These are phyloP conservation scores for Thalassia testudinum DNA, from an alignment of 116 monocot genomes.

Conservation along the genomic window DNA sequence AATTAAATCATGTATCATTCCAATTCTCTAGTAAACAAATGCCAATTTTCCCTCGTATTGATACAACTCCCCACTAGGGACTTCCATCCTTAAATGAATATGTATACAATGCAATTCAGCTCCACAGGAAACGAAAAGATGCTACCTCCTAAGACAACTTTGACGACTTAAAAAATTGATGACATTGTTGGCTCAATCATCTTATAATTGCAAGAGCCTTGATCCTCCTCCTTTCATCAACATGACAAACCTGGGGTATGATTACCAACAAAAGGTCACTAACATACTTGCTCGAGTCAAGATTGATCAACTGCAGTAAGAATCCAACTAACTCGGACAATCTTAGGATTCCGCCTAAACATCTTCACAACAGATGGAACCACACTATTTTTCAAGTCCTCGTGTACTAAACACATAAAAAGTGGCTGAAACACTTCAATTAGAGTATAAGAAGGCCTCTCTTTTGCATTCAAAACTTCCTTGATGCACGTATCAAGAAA, in stretches of 20 bases:
- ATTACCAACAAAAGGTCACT: constrained; percentile 63
- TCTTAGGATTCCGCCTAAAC: constrained; percentile 90
- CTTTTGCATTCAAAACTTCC: constrained; percentile 71
- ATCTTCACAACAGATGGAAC: constrained; percentile 71
- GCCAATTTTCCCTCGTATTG: constrained; percentile 85
- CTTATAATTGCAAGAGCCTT: constrained; percentile 57
- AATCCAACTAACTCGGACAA: constrained; percentile 64
- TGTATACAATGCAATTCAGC: too few species aligned
- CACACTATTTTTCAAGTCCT: constrained; percentile 54
- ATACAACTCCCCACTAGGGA: neutral
- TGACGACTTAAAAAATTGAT: constrained; percentile 50
- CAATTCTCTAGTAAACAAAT: constrained; percentile 73
- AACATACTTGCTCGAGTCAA: constrained; percentile 93
- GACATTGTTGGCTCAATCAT: constrained; percentile 50
- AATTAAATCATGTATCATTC: constrained; percentile 77
- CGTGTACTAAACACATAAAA: constrained; percentile 47
- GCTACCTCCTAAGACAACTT: constrained; percentile 61
- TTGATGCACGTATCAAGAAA: constrained; percentile 79
- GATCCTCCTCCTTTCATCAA: constrained; percentile 65
- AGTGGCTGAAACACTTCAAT: constrained; percentile 59
- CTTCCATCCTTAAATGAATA: neutral
- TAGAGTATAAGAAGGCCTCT: constrained; percentile 41
- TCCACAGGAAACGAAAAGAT: neutral
- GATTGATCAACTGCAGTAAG: constrained; percentile 37
- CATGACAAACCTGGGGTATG: constrained; percentile 67